Conservation (phyloP, 495 filamentous ascomycete species). For the Xylaria scruposa region DNA sequence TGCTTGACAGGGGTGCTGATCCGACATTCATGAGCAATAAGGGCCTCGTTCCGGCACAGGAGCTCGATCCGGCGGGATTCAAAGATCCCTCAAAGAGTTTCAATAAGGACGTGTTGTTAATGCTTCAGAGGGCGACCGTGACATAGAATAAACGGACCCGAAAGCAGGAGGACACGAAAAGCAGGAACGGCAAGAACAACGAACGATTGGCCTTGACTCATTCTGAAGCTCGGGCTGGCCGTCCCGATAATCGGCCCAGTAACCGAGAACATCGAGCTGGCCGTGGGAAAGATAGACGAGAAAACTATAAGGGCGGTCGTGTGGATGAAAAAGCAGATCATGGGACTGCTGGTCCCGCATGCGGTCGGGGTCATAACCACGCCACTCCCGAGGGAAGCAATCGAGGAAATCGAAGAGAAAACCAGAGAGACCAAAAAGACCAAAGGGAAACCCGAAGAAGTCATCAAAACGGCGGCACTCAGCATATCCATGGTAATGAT, state of each 20-base stretch:
- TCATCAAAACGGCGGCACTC: background rate
- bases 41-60: background rate
- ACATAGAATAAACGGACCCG: background rate
- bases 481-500: background rate
- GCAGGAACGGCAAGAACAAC: background rate
- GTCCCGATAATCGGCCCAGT: background rate
- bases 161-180: background rate
- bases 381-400: background rate
- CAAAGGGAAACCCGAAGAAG: background rate
- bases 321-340: background rate
- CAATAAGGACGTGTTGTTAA: background rate
- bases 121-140: background rate
- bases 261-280: background rate
- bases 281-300: background rate
- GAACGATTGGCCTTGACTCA: background rate
- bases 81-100: too few relatives aligned
- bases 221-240: background rate
- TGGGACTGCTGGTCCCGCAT: too few relatives aligned
- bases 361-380: background rate
- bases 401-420: background rate
- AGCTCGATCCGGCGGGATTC: background rate
- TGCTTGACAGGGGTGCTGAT: constrained; percentile 11
- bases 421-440: background rate
- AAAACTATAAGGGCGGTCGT: background rate
- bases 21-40: background rate